Evolutionary conservation across 495 filamentous ascomycete genomes (phyloP), one percentile per base, ranked within the genome.

Genomic region (Trichoderma erinaceum): DNA sequence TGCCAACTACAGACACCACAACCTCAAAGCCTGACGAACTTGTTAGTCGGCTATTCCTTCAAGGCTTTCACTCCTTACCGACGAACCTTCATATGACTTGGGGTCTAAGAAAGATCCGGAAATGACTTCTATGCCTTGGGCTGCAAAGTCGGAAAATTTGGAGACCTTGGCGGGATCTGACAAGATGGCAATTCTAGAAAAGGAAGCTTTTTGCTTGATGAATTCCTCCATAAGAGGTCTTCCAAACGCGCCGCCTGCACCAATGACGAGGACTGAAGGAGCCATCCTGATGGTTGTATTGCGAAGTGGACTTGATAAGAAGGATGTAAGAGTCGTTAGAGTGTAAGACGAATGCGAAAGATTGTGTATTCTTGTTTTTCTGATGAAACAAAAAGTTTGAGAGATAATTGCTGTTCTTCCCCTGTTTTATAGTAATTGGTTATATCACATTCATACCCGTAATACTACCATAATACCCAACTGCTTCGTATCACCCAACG

Each of bases 131-230:
- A 56, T 25, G n/a, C 50, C 50, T 25, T 25, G 50, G 8, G 50
- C 50, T 56, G n/a, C 50, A n/a, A n/a, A 16, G 21, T 56, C 50
- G 50, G 50, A 56, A 25, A 56, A 56, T 23, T 56, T 56, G n/a
- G 50, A 21, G 10, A 56, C 50, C 21, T 56, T 56, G n/a, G 50
- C 21, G 8, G 50, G 50, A 25, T 56, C 50, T 11, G 50, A n/a
- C n/a, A 56, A 16, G 21, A 56, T 56, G 50, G 15, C 50, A 56
- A 56, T 8, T 16, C 21, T 56, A n/a, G 50, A 56, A 16, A 56
- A 56, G 50, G 1, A 4, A 25, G 50, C 5, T 25, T 56, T 56
- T 2, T 56, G 50, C 10, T 25, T 56, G 50, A 56, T 56, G 21
- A 56, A 56, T 25, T 56, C 50, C 21, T 56, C 50, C 4, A 25